These are phyloP conservation scores for Nepenthes mirabilis DNA, from an alignment of 148 eudicot genomes.

Conservation along the genomic window DNA sequence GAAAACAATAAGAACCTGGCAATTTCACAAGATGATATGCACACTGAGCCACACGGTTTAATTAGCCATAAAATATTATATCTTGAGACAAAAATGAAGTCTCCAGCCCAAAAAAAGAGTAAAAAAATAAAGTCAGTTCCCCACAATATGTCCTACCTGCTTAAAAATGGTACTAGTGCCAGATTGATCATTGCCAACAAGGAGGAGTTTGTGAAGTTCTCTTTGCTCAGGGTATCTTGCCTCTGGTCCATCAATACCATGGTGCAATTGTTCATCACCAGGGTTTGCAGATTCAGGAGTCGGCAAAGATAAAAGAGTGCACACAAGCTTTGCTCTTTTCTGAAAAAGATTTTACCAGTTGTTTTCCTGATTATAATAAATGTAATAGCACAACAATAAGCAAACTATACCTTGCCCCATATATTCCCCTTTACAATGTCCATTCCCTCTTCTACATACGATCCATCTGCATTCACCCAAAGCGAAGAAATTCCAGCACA, in stretches of 20 bases:
- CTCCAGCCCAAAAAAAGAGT: background rate
- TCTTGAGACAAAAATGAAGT: too few relatives aligned
- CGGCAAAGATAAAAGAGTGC: constrained; percentile 59
- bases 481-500: constrained; percentile 46
- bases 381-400: background rate
- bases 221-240: constrained; percentile 15
- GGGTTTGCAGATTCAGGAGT: constrained; percentile 25
- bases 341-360: constrained; percentile 18
- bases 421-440: constrained; percentile 27
- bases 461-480: constrained; percentile 61
- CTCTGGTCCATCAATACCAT: constrained; percentile 8
- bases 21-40: background rate
- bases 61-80: too few relatives aligned
- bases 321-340: constrained; percentile 42
- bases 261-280: constrained; percentile 14
- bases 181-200: constrained; percentile 63
- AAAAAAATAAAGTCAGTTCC: background rate
- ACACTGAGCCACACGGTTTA: too few relatives aligned
- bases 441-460: constrained; percentile 57
- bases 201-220: constrained; percentile 36
- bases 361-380: background rate
- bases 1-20: background rate
- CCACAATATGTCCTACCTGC: constrained; percentile 37
- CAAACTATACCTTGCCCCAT: constrained; percentile 51
- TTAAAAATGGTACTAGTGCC: constrained; percentile 81